Evolutionary conservation across 495 filamentous ascomycete genomes (phyloP), one percentile per base, ranked within the genome.

Genomic region (Podospora australis): DNA sequence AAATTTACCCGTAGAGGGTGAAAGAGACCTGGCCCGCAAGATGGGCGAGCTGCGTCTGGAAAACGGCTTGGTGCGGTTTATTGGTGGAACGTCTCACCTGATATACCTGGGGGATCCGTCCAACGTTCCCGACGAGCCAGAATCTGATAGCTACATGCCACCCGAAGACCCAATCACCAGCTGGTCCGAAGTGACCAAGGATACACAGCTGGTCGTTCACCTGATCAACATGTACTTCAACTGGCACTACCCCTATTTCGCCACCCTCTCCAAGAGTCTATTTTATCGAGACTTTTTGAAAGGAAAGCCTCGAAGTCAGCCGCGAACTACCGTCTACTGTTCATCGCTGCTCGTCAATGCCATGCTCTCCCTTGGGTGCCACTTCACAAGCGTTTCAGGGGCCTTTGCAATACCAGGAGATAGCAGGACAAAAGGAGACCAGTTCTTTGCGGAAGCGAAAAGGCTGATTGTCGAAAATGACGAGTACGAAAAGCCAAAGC

Each of bases 241-340:
- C 23, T 98, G 92, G 89, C 92, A 98, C 57, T 98, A 97, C 63
- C 84, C 91, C 9, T 97, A 89, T 65, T 98, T 98, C 69, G 91
- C 88, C 9, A 91, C 87, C 0, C 77, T 97, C 5, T 90, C 90
- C n/a, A 94, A 86, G 64, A 78, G 72, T 29, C 75, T 96, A 21
- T 98, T 98, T 65, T 92, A 84, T 55, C 76, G 84, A 16, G 90
- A 98, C 60, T 97, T 96, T 57, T 57, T 81, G 11, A 74, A 73
- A 2, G 90, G 90, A 0, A 73, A 66, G 49, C 70, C 66, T 11
- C 57, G 58, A 32, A 57, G 58, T 11, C 59, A 64, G 24, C 70
- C 71, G 8, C 66, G 72, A 36, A 60, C 65, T 24, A 82, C 78
- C 0, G 72, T 80, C 17, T 95, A 97, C 64, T 98, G 92, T 63